A percentile compares a stretch with the other conserved stretches of the same genome.
Evolutionary conservation across 2,329 filamentous ascomycete genomes (phyloP).

Genomic region (Diaporthe australafricana): DNA sequence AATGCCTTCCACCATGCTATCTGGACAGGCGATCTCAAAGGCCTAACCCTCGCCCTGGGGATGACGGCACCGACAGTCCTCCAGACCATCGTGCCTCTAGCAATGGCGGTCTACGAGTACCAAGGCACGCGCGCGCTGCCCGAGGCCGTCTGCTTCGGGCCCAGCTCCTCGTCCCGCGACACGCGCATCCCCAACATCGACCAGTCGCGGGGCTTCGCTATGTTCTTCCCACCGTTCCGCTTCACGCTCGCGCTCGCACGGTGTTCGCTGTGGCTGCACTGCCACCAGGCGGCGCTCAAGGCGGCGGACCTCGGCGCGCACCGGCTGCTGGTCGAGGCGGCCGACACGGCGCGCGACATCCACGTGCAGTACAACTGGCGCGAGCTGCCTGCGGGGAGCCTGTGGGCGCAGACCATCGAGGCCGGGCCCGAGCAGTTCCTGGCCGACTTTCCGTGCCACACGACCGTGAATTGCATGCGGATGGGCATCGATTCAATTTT

Average conservation of each 20-base stretch:
- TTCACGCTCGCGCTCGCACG: neutral
- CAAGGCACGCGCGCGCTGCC: constrained; percentile 9
- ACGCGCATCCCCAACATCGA: neutral
- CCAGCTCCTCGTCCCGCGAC: neutral
- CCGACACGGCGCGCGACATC: neutral
- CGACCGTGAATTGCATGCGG: neutral
- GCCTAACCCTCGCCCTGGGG: neutral
- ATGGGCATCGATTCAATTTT: neutral
- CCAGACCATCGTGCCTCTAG: neutral
- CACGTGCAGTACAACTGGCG: constrained; percentile 22
- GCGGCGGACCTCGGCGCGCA: neutral
- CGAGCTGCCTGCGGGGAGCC: constrained; percentile 6
- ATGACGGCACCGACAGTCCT: constrained; percentile 7
- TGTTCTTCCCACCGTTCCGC: constrained; percentile 5
- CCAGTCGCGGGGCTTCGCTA: constrained; percentile 4
- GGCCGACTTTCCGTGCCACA: neutral
- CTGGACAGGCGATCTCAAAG: constrained; percentile 26
- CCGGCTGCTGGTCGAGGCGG: neutral
- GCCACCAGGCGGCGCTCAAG: constrained; percentile 24
- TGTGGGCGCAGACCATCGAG: constrained; percentile 11
- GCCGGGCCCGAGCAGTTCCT: neutral
- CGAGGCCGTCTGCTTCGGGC: neutral
- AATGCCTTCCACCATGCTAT: neutral
- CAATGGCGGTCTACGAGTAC: constrained; percentile 1
- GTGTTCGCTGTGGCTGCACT: constrained; percentile 26